phyloP scores from a whole-genome alignment of 1,284 basidiomycete genomes.

The Cutaneotrichosporon mucoides region DNA sequence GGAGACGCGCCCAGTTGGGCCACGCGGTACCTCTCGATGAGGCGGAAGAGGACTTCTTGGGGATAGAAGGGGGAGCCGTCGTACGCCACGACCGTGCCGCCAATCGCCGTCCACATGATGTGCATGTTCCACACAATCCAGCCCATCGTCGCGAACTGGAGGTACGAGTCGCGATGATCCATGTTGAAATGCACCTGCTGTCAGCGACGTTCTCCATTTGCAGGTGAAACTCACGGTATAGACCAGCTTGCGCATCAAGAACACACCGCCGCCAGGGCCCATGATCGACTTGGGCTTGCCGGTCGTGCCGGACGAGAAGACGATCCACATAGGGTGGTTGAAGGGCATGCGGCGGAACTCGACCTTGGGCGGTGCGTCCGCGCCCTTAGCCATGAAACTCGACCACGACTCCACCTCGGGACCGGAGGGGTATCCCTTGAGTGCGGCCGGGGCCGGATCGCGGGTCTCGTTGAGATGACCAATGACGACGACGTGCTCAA shows the following conservation, averaged over 20 bases:
- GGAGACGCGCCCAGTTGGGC: constrained; percentile 36
- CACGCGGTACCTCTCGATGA: constrained; percentile 34
- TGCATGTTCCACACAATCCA: constrained; percentile 45
- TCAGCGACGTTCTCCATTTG: no score
- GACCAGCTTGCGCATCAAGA: constrained; percentile 22
- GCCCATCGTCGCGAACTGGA: constrained; percentile 38
- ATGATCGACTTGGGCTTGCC: constrained; percentile 48
- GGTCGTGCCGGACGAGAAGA: constrained; percentile 45
- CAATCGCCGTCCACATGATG: constrained; percentile 27
- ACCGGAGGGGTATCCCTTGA: constrained; percentile 11
- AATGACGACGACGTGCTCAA: constrained; percentile 33
- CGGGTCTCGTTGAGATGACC: constrained; percentile 31
- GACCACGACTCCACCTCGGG: constrained; percentile 9
- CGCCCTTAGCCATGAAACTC: constrained; percentile 18
- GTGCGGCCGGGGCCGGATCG: constrained; percentile 15
- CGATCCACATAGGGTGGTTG: constrained; percentile 39
- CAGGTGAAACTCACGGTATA: not conserved
- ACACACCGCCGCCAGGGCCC: constrained; percentile 30
- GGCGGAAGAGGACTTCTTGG: constrained; percentile 25
- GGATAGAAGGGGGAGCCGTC: constrained; percentile 43
- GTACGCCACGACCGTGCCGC: constrained; percentile 35
- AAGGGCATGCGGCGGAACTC: constrained; percentile 25
- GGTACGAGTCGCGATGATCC: constrained; percentile 28
- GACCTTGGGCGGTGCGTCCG: constrained; percentile 23
- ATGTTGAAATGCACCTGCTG: constrained; percentile 11